These are phyloP conservation scores for Pseudopithomyces chartarum DNA, from an alignment of 2,329 filamentous ascomycete genomes.

Conservation along the genomic window DNA sequence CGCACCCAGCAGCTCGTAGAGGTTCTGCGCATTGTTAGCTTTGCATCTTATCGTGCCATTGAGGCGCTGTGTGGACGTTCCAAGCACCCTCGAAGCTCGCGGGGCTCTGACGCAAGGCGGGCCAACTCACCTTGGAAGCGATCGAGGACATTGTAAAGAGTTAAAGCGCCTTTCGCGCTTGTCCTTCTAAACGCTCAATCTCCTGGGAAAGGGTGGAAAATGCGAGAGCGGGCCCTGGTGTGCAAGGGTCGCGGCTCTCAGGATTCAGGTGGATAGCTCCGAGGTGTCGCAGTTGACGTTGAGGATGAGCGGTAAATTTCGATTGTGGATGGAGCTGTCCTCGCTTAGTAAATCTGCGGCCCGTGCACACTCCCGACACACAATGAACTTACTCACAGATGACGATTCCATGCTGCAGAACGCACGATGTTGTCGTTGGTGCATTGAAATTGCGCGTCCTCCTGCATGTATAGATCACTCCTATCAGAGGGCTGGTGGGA, in stretches of 20 bases:
- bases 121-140: slow-evolving; percentile 49
- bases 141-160: slow-evolving; percentile 48
- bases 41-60: slow-evolving; percentile 2
- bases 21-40: slow-evolving; percentile 71
- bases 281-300: slow-evolving; percentile 30
- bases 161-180: slow-evolving; percentile 53
- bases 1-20: slow-evolving; percentile 97
- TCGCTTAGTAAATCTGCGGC: slow-evolving; percentile 33
- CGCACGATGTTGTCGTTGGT: not conserved
- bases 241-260: slow-evolving; percentile 47
- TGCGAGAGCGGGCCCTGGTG: slow-evolving; percentile 47
- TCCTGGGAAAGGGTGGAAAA: slow-evolving; percentile 32
- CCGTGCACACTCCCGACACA: slow-evolving; percentile 13
- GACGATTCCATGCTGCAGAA: not conserved
- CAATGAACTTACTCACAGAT: not conserved
- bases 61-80: slow-evolving; percentile 6
- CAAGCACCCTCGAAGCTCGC: not conserved
- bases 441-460: not conserved
- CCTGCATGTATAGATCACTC: not conserved
- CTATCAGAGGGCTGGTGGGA: too few relatives aligned
- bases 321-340: slow-evolving; percentile 26
- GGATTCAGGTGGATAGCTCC: slow-evolving; percentile 18
- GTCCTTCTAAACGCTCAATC: slow-evolving; percentile 50
- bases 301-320: slow-evolving; percentile 31
- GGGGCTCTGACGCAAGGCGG: slow-evolving; percentile 14